Conservation (phyloP, 192 early-diverging fungal species). For the Backusella psychrophila region DNA sequence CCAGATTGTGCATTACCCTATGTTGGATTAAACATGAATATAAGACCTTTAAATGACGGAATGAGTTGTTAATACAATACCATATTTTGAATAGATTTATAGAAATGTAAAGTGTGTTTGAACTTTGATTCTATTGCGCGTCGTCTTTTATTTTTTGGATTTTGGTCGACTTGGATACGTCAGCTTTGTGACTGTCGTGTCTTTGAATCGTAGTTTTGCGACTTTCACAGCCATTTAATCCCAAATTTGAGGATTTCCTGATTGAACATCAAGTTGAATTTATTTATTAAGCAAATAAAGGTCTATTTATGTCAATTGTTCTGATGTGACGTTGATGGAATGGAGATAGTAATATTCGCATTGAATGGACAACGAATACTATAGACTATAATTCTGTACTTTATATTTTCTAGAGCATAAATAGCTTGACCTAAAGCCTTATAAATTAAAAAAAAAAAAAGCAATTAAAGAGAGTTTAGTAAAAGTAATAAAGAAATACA, state of each 20-base stretch:
- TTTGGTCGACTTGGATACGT: background rate
- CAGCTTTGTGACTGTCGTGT: background rate
- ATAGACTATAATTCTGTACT: too few species aligned
- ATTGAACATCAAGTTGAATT: too few species aligned
- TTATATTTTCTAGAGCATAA: too few species aligned
- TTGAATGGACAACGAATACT: too few species aligned
- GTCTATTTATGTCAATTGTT: too few species aligned
- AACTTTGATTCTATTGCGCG: background rate
- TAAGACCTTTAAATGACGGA: background rate
- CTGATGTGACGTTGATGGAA: too few species aligned
- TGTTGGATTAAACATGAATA: background rate
- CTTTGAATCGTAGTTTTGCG: background rate
- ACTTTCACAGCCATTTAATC: background rate
- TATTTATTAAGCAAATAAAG: too few species aligned
- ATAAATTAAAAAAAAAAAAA: too few species aligned
- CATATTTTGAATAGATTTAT: background rate
- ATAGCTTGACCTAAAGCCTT: too few species aligned
- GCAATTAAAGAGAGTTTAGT: too few species aligned
- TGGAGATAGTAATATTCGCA: background rate
- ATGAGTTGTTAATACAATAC: background rate
- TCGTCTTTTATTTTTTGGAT: background rate
- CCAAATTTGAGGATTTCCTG: background rate
- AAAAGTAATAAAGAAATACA: too few species aligned
- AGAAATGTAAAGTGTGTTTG: background rate
- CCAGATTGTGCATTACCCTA: slow-evolving; percentile 89